Conservation (phyloP, 2,329 filamentous ascomycete genomes). For the Sclerotinia subarctica region DNA sequence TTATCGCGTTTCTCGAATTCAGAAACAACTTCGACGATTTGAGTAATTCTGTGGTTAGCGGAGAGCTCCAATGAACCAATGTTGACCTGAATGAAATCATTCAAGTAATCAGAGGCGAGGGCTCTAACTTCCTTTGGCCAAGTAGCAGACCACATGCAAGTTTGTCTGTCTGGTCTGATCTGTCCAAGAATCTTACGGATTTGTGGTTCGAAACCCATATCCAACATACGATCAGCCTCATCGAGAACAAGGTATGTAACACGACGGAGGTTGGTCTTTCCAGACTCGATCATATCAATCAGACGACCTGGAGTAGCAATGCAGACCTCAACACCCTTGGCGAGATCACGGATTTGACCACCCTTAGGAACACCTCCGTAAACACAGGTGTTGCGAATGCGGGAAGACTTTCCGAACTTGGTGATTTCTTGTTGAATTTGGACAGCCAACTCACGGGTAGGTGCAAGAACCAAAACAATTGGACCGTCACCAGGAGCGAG, state of each 20-base stretch:
- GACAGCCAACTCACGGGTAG: conserved; percentile 94
- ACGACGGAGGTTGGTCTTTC: conserved; percentile 95
- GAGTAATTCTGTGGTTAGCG: conserved; percentile 96
- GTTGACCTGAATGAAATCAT: conserved; percentile 98
- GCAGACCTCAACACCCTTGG: conserved; percentile 94
- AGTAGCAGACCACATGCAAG: conserved; percentile 99
- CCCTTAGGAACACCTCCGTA: conserved; percentile 99
- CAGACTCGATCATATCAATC: conserved; percentile 97
- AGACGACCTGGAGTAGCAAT: conserved; percentile 97
- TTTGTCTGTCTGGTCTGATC: conserved; percentile 97
- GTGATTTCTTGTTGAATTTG: conserved; percentile 99
- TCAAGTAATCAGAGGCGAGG: conserved; percentile 84
- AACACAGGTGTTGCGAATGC: conserved; percentile 97
- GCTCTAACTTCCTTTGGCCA: conserved; percentile 99
- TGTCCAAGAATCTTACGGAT: conserved; percentile 98
- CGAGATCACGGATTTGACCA: conserved; percentile 90
- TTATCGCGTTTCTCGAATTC: conserved; percentile 97
- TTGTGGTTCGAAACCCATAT: conserved; percentile 99
- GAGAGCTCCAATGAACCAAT: conserved; percentile 94
- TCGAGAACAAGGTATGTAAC: conserved; percentile 98
- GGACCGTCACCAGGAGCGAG: conserved; percentile 92
- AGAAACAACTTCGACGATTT: conserved; percentile 92
- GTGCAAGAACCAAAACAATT: conserved; percentile 92
- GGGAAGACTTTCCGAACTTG: conserved; percentile 97
- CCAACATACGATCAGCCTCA: conserved; percentile 98